Percentiles rank a stretch among this genome's conserved stretches.
phyloP scores from a whole-genome alignment of 2,329 filamentous ascomycete species.

The Aspergillus eucalypticola region DNA sequence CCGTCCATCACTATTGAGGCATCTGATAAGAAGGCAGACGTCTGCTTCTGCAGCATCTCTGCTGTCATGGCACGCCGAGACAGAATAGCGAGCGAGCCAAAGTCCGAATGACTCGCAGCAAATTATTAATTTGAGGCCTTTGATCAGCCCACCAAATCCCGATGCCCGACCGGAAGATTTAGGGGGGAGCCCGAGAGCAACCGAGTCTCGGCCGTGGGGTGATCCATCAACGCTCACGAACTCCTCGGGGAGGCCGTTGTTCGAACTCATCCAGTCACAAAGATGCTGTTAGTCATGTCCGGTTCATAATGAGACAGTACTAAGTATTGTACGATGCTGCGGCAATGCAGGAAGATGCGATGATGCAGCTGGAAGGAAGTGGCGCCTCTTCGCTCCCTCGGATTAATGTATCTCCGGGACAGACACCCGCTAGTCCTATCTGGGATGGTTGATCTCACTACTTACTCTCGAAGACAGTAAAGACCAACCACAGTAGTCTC shows the following conservation, averaged over 20 bases:
- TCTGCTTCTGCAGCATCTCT: neutral
- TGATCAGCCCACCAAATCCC: slow-evolving; percentile 7
- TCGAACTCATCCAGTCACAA: neutral
- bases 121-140: neutral
- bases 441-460: too few species aligned
- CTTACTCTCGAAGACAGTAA: too few species aligned
- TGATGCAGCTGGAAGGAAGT: too few species aligned
- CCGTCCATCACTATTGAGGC: neutral
- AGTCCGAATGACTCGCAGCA: neutral
- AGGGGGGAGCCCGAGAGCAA: neutral
- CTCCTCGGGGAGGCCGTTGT: neutral
- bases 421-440: too few species aligned
- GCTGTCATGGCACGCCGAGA: neutral
- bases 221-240: neutral
- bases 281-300: neutral
- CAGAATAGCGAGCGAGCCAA: neutral
- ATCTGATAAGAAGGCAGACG: neutral
- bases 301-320: too few species aligned
- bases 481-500: too few species aligned
- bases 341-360: neutral
- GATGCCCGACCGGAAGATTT: neutral
- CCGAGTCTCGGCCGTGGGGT: slow-evolving; percentile 8
- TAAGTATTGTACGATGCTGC: neutral
- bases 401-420: too few species aligned
- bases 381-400: too few species aligned